These are phyloP conservation scores for Prunus mira DNA, from an alignment of 306 rosid genomes.

Conservation along the genomic window DNA sequence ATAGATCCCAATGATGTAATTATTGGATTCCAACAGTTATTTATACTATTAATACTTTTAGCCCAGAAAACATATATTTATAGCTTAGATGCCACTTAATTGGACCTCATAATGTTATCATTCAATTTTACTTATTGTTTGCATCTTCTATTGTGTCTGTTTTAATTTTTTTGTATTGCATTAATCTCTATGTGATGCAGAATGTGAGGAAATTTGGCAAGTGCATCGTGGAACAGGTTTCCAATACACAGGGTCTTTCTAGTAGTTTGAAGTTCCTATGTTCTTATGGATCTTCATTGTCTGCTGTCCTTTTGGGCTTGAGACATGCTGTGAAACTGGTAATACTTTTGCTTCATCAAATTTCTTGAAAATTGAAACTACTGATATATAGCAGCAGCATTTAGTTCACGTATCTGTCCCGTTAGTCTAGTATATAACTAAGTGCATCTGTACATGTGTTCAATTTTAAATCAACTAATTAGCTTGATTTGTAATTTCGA, in stretches of 20 bases:
- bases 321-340: constrained; percentile 94
- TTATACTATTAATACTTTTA: background rate
- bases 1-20: constrained; percentile 81
- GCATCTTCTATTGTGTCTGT: background rate
- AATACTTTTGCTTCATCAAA: constrained; percentile 19
- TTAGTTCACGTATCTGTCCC: background rate
- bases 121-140: background rate
- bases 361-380: constrained; percentile 10
- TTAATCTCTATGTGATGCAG: constrained; percentile 36
- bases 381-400: constrained; percentile 10
- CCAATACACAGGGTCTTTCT: constrained; percentile 76
- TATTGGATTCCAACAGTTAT: background rate
- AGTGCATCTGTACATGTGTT: background rate
- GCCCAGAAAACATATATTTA: background rate
- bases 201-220: constrained; percentile 85
- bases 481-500: background rate
- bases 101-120: background rate
- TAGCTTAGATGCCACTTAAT: background rate
- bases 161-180: background rate
- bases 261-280: constrained; percentile 85
- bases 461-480: background rate
- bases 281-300: constrained; percentile 50
- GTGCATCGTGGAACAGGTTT: constrained; percentile 79
- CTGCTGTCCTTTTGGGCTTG: constrained; percentile 65
- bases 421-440: background rate